Conservation (phyloP, 2,329 filamentous ascomycete species). For the Colletotrichum australisinense region DNA sequence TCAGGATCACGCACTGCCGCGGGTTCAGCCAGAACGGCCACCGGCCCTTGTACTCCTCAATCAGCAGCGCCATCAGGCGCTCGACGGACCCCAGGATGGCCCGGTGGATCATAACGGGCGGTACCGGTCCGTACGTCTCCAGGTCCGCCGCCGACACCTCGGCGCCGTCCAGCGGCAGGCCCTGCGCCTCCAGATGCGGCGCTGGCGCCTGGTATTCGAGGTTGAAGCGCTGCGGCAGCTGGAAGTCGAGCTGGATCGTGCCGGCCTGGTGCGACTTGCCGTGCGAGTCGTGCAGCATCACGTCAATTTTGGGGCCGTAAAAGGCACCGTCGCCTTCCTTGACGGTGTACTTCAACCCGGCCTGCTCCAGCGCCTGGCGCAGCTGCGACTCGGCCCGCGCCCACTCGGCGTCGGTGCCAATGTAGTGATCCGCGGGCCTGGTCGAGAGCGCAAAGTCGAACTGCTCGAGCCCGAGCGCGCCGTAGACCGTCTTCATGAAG, state of each 20-base stretch:
- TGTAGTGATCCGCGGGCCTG: constrained; percentile 79
- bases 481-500: constrained; percentile 80
- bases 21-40: constrained; percentile 94
- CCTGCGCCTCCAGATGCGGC: constrained; percentile 66
- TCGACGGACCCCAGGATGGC: constrained; percentile 88
- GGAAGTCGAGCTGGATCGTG: constrained; percentile 91
- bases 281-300: constrained; percentile 81
- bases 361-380: constrained; percentile 66
- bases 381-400: constrained; percentile 55
- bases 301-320: constrained; percentile 93
- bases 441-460: constrained; percentile 85
- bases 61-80: constrained; percentile 84
- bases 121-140: constrained; percentile 66
- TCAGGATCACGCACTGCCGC: constrained; percentile 79
- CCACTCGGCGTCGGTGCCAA: constrained; percentile 78
- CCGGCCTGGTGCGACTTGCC: constrained; percentile 91
- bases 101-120: constrained; percentile 85
- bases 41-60: constrained; percentile 82
- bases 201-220: constrained; percentile 79
- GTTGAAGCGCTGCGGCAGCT: constrained; percentile 84
- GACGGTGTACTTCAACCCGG: constrained; percentile 77
- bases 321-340: constrained; percentile 90
- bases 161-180: constrained; percentile 54
- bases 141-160: constrained; percentile 19
- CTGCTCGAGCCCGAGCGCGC: constrained; percentile 75